These are phyloP conservation scores for Nigrograna mackinnonii DNA, from an alignment of 2,329 filamentous ascomycete species.

Conservation along the genomic window DNA sequence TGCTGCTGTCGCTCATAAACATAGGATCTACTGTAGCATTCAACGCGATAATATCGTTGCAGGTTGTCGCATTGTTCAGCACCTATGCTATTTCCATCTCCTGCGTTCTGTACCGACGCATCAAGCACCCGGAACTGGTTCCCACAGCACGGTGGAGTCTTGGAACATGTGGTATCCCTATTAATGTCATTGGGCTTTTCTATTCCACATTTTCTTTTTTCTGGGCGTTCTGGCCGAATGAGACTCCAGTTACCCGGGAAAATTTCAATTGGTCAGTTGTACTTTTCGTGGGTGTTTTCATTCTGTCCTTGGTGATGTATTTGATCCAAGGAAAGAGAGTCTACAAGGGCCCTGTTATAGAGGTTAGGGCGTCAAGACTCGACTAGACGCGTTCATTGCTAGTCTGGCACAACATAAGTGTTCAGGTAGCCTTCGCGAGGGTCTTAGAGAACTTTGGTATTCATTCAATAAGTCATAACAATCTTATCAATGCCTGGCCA, in stretches of 20 bases:
- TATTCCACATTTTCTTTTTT: conserved; percentile 49
- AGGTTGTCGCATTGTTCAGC: conserved; percentile 14
- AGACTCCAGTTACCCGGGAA: conserved; percentile 2
- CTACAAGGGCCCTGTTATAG: conserved; percentile 37
- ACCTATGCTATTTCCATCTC: conserved; percentile 45
- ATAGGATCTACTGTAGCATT: conserved; percentile 28
- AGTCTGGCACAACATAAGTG: no score
- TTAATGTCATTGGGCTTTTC: conserved; percentile 49
- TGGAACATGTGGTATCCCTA: conserved; percentile 44
- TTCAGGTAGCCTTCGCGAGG: no score
- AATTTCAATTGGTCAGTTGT: conserved; percentile 52
- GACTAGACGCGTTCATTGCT: no score
- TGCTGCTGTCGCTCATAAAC: conserved; percentile 31
- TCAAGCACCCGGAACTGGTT: conserved; percentile 47
- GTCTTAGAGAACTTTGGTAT: no score
- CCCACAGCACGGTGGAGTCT: conserved; percentile 49
- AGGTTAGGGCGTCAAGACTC: no score
- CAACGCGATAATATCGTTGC: conserved; percentile 17
- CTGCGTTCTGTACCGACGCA: conserved; percentile 48
- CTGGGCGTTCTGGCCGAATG: conserved; percentile 35
- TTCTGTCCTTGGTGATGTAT: conserved; percentile 49
- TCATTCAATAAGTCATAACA: no score
- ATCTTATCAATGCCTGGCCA: no score
- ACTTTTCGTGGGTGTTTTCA: conserved; percentile 46
- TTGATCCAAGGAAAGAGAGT: conserved; percentile 40